These are phyloP conservation scores for Naganishia vishniacii DNA, from an alignment of 768 basidiomycete species.

Conservation along the genomic window DNA sequence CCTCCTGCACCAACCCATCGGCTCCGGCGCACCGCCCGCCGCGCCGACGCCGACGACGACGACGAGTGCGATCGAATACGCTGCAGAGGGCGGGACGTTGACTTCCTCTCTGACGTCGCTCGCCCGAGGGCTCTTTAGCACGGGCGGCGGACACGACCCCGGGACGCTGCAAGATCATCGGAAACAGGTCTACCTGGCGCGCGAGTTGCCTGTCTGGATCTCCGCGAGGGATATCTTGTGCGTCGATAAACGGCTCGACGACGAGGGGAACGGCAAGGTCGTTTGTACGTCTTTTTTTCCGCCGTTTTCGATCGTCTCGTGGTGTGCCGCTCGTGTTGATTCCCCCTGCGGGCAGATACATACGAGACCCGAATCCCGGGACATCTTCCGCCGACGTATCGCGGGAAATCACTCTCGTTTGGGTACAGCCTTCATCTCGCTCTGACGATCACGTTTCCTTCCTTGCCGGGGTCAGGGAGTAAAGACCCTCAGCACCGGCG, in stretches of 20 bases:
- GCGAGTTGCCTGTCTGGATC: constrained; percentile 71
- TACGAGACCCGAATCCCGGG: constrained; percentile 72
- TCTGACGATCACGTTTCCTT: constrained; percentile 53
- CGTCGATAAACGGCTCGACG: constrained; percentile 59
- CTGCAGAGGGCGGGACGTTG: constrained; percentile 43
- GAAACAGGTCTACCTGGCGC: constrained; percentile 48
- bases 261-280: no score
- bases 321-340: constrained; percentile 77
- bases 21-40: constrained; percentile 37
- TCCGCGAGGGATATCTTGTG: constrained; percentile 80
- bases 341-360: constrained; percentile 61
- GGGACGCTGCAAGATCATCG: constrained; percentile 50
- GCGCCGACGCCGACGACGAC: neutral
- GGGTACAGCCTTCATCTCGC: constrained; percentile 87
- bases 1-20: constrained; percentile 46
- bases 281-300: no score
- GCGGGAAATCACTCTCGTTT: constrained; percentile 74
- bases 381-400: constrained; percentile 81
- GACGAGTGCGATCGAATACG: constrained; percentile 37
- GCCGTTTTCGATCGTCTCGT: no score
- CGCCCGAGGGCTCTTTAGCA: constrained; percentile 46
- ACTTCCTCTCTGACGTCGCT: constrained; percentile 43
- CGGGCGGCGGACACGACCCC: constrained; percentile 37
- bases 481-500: neutral
- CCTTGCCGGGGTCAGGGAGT: no score